These are phyloP conservation scores for Metschnikowia corniflorae DNA, from an alignment of 805 yeast genomes.

Conservation along the genomic window DNA sequence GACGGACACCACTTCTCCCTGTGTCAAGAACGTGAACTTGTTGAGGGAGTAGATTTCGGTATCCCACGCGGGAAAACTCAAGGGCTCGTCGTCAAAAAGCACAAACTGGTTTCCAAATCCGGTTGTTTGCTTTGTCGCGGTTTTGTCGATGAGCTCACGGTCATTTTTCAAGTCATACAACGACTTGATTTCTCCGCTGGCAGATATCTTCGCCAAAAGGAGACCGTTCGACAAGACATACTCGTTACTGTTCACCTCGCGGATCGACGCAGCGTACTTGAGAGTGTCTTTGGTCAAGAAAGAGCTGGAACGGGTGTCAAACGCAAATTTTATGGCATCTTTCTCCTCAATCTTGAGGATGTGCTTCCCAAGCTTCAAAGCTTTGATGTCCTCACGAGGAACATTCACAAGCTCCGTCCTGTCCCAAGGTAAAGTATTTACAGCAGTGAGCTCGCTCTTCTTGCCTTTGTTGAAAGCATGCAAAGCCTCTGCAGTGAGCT, in stretches of 20 bases:
- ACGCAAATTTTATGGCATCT: constrained; percentile 10
- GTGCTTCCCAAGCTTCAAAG: constrained; percentile 4
- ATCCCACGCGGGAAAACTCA: constrained; percentile 96
- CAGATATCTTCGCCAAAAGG: constrained; percentile 51
- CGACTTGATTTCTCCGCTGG: constrained; percentile 56
- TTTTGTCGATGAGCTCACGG: constrained; percentile 63
- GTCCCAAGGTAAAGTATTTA: constrained; percentile 67
- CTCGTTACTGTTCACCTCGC: constrained; percentile 35
- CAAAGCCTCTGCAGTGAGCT: constrained; percentile 51
- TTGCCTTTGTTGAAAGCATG: constrained; percentile 9
- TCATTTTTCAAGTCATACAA: constrained; percentile 54
- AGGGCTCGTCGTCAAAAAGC: constrained; percentile 84
- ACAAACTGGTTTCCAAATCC: constrained; percentile 78
- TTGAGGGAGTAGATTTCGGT: constrained; percentile 86
- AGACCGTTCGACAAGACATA: constrained; percentile 59
- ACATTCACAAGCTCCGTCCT: constrained; percentile 45
- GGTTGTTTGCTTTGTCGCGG: constrained; percentile 47
- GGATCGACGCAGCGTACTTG: constrained; percentile 47
- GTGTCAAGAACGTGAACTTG: constrained; percentile 49
- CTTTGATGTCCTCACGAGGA: constrained; percentile 15
- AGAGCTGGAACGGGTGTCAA: constrained; percentile 15
- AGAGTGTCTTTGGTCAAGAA: constrained; percentile 18
- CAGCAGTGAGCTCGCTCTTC: constrained; percentile 2
- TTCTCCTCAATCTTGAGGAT: constrained; percentile 8
- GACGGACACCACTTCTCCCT: constrained; percentile 39